These are phyloP conservation scores for Ustilago hordei DNA, from an alignment of 1,284 basidiomycete genomes.

Conservation along the genomic window DNA sequence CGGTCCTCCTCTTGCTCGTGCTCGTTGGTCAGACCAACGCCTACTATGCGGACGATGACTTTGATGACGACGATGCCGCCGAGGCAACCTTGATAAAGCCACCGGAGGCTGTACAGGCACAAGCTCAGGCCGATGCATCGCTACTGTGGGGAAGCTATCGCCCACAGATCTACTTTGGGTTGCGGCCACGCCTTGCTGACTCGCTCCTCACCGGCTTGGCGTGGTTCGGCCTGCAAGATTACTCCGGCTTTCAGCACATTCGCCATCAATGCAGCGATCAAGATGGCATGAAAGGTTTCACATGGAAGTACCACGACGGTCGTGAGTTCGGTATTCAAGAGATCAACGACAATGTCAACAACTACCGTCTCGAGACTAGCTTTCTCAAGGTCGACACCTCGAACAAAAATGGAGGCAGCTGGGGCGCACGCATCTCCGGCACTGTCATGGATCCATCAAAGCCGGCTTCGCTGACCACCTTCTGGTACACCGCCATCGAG, in stretches of 20 bases:
- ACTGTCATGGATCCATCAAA: constrained; percentile 76
- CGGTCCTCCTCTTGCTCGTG: constrained; percentile 17
- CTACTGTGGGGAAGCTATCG: constrained; percentile 91
- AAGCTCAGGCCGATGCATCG: constrained; percentile 68
- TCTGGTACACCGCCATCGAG: constrained; percentile 88
- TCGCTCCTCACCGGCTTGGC: constrained; percentile 90
- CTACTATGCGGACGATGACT: constrained; percentile 20
- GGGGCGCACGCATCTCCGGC: constrained; percentile 88
- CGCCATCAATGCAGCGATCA: constrained; percentile 91
- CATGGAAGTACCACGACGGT: constrained; percentile 88
- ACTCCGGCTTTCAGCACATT: constrained; percentile 70
- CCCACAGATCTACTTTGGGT: constrained; percentile 91
- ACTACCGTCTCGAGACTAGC: constrained; percentile 84
- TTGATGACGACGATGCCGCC: constrained; percentile 12
- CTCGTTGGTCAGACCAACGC: constrained; percentile 7
- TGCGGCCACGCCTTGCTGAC: constrained; percentile 83
- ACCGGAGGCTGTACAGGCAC: constrained; percentile 30
- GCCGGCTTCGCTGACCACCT: constrained; percentile 78
- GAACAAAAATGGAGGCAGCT: constrained; percentile 74
- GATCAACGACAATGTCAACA: constrained; percentile 83
- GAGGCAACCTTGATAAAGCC: constrained; percentile 5
- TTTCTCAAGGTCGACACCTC: constrained; percentile 79
- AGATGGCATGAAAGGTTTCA: constrained; percentile 83
- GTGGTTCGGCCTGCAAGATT: constrained; percentile 73
- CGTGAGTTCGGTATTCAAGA: constrained; percentile 86